Percentiles rank a stretch among this genome's conserved stretches.
phyloP scores from a whole-genome alignment of 2,329 filamentous ascomycete species.

The Verticillium klebahnii region DNA sequence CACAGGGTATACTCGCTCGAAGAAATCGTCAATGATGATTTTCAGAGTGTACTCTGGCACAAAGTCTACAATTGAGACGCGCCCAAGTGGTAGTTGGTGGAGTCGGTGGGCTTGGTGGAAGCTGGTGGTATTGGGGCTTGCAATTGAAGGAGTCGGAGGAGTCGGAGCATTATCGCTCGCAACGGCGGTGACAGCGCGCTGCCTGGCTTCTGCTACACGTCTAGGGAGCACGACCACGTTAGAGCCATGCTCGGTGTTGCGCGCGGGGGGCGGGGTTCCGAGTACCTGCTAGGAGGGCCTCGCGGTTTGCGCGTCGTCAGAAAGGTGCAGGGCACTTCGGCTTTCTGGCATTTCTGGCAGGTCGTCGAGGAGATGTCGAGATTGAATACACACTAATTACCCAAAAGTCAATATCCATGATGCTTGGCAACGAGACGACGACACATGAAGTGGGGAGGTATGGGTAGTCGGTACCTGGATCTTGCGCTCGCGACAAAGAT shows the following conservation, averaged over 20 bases:
- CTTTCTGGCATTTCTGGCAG: conserved; percentile 13
- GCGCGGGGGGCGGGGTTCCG: background rate
- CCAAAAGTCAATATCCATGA: background rate
- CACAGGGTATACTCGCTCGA: conserved; percentile 15
- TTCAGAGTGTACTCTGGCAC: conserved; percentile 13
- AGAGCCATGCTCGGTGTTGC: background rate
- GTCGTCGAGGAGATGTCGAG: background rate
- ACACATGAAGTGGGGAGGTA: background rate
- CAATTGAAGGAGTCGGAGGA: background rate
- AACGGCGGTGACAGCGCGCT: background rate
- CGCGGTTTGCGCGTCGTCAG: conserved; percentile 14
- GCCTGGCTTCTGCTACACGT: background rate
- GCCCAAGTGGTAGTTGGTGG: conserved; percentile 5
- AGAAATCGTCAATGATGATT: conserved; percentile 15
- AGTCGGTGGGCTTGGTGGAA: background rate
- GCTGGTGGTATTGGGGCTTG: background rate
- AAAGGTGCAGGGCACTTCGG: conserved; percentile 15
- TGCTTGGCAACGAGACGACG: background rate
- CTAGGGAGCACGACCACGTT: background rate
- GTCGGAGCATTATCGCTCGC: background rate
- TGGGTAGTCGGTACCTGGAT: conserved; percentile 4
- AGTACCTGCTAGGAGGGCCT: conserved; percentile 16
- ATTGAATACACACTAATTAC: background rate
- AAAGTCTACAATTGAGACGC: conserved; percentile 10
- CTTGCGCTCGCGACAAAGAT: conserved; percentile 16